phyloP scores from a whole-genome alignment of 768 basidiomycete genomes.

The Mycena epipterygia region DNA sequence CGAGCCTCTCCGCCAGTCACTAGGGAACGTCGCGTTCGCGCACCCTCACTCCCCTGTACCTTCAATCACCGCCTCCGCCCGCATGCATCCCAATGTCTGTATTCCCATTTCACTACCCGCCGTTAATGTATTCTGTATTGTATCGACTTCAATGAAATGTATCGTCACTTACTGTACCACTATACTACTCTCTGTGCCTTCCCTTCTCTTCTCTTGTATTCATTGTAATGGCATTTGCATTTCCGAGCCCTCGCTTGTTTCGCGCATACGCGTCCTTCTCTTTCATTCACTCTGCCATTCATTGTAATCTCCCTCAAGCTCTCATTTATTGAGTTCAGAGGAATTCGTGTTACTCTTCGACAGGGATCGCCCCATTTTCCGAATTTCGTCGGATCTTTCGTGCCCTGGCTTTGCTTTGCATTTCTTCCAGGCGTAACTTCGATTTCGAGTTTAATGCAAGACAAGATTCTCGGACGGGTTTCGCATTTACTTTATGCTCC shows the following conservation, averaged over 20 bases:
- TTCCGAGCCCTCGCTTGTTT: too few species aligned
- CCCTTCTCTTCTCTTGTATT: not conserved
- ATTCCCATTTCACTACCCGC: too few species aligned
- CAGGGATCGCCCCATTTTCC: too few species aligned
- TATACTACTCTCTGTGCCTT: not conserved
- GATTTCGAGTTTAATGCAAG: too few species aligned
- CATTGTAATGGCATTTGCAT: not conserved
- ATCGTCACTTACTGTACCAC: not conserved
- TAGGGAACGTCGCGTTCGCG: conserved; percentile 5
- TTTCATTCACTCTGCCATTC: not conserved
- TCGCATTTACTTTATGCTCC: too few species aligned
- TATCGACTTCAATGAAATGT: conserved; percentile 3
- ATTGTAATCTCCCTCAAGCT: not conserved
- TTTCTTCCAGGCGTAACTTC: too few species aligned
- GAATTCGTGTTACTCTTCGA: too few species aligned
- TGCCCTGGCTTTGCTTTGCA: too few species aligned
- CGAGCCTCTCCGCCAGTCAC: conserved; percentile 10
- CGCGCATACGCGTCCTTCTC: too few species aligned
- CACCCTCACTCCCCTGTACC: not conserved
- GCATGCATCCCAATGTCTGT: not conserved
- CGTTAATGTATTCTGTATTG: not conserved
- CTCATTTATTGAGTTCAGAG: too few species aligned
- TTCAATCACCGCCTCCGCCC: not conserved
- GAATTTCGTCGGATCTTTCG: too few species aligned
- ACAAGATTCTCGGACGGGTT: too few species aligned